Evolutionary conservation across 1,284 basidiomycete species (phyloP), one percentile per base, ranked within the genome.

Genomic region (Fistulinella cinereoalba): DNA sequence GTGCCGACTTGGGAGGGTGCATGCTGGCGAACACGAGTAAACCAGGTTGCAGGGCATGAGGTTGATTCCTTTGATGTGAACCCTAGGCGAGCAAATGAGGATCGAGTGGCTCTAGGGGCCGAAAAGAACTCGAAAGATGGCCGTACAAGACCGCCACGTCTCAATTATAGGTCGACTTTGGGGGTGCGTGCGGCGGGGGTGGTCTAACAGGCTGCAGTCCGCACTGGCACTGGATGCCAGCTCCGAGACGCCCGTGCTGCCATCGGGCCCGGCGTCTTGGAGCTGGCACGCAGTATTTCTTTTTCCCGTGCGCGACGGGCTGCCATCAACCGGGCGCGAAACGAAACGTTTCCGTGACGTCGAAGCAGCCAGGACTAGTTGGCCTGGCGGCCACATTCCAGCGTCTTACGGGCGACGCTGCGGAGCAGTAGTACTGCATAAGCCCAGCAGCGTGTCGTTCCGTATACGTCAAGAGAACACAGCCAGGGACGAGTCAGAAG

Each of bases 21-120:
- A 65, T 53, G 66, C 64, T 55, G 60, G 48, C 33, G 53, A 64
- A 65, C 63, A 65, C 63, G 63, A 65, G 63, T 67, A 52, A 57
- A 58, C 62, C 66, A 62, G 66, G 65, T 50, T 67, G 66, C 52
- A 65, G n/a, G 49, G 41, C 62, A 65, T 67, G 66, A 68, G 66
- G 64, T 62, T 28, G 51, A 49, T 62, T 63, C 47, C n/a, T n/a
- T 62, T 62, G 60, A 62, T 62, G 62, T 52, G 62, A 51, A 65
- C 51, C 61, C 58, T 66, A 62, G 33, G 43, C 52, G 61, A 58
- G 49, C 50, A 67, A 67, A 64, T 66, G 65, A 64, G 62, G 62
- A 66, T 64, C 59, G 50, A 51, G 64, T 62, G 60, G 64, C 60
- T 54, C 60, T 66, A 66, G 60, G 60, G 64, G 60, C n/a, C 51